Base-by-base conservation (phyloP, 306 rosid genomes). In the Macrotyloma uniflorum region DNA sequence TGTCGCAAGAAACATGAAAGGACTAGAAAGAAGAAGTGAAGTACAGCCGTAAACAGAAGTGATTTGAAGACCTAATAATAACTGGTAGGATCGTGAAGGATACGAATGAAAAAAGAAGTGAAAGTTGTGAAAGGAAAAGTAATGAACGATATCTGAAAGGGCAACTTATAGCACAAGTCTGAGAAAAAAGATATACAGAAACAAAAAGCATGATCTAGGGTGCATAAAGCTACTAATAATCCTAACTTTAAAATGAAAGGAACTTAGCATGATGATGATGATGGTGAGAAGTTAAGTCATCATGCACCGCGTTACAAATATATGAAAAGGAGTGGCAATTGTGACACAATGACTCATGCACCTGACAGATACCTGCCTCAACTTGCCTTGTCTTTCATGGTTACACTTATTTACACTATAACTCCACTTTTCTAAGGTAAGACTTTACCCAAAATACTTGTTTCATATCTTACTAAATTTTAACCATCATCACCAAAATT, bases 221-320 rank as follows among this genome's bases (percentile, higher is more conserved):
- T 64, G 70, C 49, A n/a, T 64, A 64, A 64, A 65, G 50, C 50
- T 33, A 63, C 70, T 33, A 33, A 7, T 18, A 30, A 62, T 62
- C 45, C 14, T 1, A 18, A 20, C 70, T 65, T 65, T 36, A 65
- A 38, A 35, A 9, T 1, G 11, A 65, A 38, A 38, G 30, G 70
- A 36, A 36, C 50, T 36, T 65, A 2, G 16, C 28, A 38, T 26
- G 28, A 26, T 26, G 28, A 26, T 26, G 28, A 1, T 38, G 32
- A 2, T 38, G 23, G 50, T 65, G 19, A 35, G 22, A 65, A 38
- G 46, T 65, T 12, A 19, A 38, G 51, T 65, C 18, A 36, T 38
- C 18, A 38, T 65, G 50, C 50, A 65, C 28, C 12, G 18, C 1
- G 3, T 62, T n/a, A 62, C 68, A 30, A 14, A 8, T 16, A 7